Evolutionary conservation across 2,329 filamentous ascomycete genomes (phyloP), one percentile per base, ranked within the genome.

Genomic region (Aspergillus spinulosporus): DNA sequence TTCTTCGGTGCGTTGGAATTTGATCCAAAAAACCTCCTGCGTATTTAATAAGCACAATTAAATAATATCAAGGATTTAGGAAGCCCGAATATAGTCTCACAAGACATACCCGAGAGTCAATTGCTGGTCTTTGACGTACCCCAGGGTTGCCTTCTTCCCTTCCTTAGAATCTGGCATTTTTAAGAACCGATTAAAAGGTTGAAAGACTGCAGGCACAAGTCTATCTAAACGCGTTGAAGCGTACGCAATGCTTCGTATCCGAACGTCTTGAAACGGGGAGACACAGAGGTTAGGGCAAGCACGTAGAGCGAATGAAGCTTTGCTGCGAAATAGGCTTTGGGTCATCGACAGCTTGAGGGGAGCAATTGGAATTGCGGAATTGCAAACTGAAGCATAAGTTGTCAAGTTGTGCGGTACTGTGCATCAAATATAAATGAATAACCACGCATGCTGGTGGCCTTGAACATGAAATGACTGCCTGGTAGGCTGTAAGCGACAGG

Each of bases 1-100:
- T 91, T 88, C 37, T 82, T 81, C 9, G 85, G 83, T 14, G 82
- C 77, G 4, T 85, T 87, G 66, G 84, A 84, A 28, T 82, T 80
- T 40, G 84, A 82, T 15, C 85, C 85, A 70, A 97, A 96, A 77
- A 96, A 97, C 72, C 93, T 94, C 59, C 93, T 97, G 62, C 54
- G 55, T 3, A n/a, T 14, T 50, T 36, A 34, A 54, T 56, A 4
- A 42, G 31, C 6, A 46, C 34, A 21, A 58, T 55, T 3, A 21
- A 21, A 21, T 21, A 21, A 21, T 21, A 21, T 21, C 21, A 21
- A 40, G 9, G 26, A 4, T 4, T 14, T 29, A 32, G 4, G 26
- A 26, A 43, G 28, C 34, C n/a, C 34, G 36, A 9, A 39, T 39
- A 46, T 49, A 51, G 47, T 52, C 48, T 7, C 5, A 15, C 11